Evolutionary conservation across 2,329 filamentous ascomycete species (phyloP), one percentile per base, ranked within the genome.

Genomic region (Trichoderma pleuroti): DNA sequence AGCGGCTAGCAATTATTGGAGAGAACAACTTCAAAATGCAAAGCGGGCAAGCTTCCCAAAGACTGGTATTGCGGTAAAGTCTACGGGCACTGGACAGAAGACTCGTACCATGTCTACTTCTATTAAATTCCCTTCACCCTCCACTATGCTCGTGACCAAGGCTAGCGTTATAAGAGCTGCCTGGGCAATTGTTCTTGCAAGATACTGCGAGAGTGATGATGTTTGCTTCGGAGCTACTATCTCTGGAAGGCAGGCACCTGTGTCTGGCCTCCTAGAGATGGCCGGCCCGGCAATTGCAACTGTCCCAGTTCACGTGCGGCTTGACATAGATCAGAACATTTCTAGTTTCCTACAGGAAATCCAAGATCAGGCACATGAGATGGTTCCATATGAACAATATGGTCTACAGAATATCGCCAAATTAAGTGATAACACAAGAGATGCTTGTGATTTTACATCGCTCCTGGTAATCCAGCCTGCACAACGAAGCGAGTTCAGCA

Each of bases 221-320:
- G 72, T 79, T 1, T 49, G 75, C 2, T 80, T 79, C 28, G 78
- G 77, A 0, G 72, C 72, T 8, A 76, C 76, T 0, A 68, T 78
- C 1, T 77, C 76, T 1, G 79, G 80, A 7, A 76, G 79, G 3
- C 72, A 77, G 5, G 75, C 76, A 1, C 71, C 75, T 0, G 68
- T 81, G 2, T 26, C 49, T 1, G 77, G 75, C 4, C 74, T 81
- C 1, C 73, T 76, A 3, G 70, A 73, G 0, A 75, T 80, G 10
- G 68, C 73, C 5, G 80, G 77, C 3, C 77, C 79, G 2, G 76
- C 76, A 0, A 76, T 81, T 21, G 74, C 76, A 12, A 79, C 77
- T 3, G 72, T 81, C 0, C 79, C 79, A 7, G 60, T 79, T 1
- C 73, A 75, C 4, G 68, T 77, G 1, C 49, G 46, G 0, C 24